A percentile compares a stretch with the other conserved stretches of the same genome.
These are phyloP conservation scores for Colletotrichum chlorophyti DNA, from an alignment of 2,329 filamentous ascomycete genomes.

Conservation along the genomic window DNA sequence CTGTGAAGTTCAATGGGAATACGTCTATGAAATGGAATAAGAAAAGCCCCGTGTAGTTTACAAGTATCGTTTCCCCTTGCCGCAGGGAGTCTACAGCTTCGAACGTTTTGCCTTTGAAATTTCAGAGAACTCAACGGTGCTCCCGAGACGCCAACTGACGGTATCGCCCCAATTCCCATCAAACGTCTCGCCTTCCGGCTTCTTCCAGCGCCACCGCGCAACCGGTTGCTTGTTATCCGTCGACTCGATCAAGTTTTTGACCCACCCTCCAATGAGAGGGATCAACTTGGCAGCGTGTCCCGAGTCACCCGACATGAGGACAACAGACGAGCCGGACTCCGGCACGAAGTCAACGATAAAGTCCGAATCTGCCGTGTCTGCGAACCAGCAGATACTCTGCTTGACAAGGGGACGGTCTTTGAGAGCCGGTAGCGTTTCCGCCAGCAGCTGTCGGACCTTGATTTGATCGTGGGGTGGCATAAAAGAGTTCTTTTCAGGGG, in stretches of 20 bases:
- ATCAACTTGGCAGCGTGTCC: slow-evolving; percentile 71
- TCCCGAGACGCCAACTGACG: slow-evolving; percentile 47
- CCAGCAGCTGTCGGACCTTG: slow-evolving; percentile 56
- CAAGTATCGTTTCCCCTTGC: too few species aligned
- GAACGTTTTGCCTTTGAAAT: slow-evolving; percentile 4
- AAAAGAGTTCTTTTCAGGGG: slow-evolving; percentile 48
- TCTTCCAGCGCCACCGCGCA: slow-evolving; percentile 60
- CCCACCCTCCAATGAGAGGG: slow-evolving; percentile 63
- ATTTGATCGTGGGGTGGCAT: slow-evolving; percentile 60
- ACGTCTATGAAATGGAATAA: too few species aligned
- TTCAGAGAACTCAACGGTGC: slow-evolving; percentile 35
- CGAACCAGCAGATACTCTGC: slow-evolving; percentile 68
- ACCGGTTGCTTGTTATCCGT: slow-evolving; percentile 46
- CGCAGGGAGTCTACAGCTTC: slow-evolving; percentile 5
- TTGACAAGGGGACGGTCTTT: slow-evolving; percentile 62
- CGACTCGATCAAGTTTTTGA: slow-evolving; percentile 52
- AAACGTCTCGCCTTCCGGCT: slow-evolving; percentile 9
- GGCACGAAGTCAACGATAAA: slow-evolving; percentile 67
- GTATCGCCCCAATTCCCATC: slow-evolving; percentile 36
- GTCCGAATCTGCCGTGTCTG: slow-evolving; percentile 66
- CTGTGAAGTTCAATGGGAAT: too few species aligned
- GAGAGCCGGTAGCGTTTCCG: slow-evolving; percentile 58
- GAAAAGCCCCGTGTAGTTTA: too few species aligned
- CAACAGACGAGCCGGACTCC: slow-evolving; percentile 47
- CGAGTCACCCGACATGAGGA: slow-evolving; percentile 64